A percentile compares a stretch with the other conserved stretches of the same genome.
Conservation (phyloP, 495 filamentous ascomycete species). For the Saxophila tyrrhenica region DNA sequence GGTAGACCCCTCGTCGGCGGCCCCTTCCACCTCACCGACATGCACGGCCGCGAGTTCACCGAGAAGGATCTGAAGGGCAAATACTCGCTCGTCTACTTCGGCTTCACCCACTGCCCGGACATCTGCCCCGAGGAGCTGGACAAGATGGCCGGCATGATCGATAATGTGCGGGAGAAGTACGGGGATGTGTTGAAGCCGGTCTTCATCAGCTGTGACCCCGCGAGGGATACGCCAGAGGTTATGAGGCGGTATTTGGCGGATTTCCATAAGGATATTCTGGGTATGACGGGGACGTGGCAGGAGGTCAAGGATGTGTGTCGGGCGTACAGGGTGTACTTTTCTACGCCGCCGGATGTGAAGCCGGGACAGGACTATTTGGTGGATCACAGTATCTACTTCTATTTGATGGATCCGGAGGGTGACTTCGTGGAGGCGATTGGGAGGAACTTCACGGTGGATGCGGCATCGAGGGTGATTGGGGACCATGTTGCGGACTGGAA, state of each 20-base stretch:
- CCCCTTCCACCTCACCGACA: constrained; percentile 67
- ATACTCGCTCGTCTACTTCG: constrained; percentile 82
- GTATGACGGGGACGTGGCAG: constrained; percentile 85
- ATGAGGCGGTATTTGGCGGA: constrained; percentile 76
- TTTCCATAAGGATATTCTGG: constrained; percentile 81
- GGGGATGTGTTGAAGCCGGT: constrained; percentile 55
- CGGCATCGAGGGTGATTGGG: constrained; percentile 70
- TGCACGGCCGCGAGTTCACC: constrained; percentile 63
- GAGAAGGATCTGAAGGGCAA: constrained; percentile 73
- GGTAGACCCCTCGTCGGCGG: constrained; percentile 90
- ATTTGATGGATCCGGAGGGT: constrained; percentile 95
- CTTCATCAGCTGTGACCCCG: constrained; percentile 94
- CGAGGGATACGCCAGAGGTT: constrained; percentile 73
- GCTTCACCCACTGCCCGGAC: constrained; percentile 96
- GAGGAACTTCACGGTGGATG: constrained; percentile 79
- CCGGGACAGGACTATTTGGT: constrained; percentile 94
- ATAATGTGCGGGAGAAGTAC: constrained; percentile 50
- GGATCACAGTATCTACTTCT: constrained; percentile 98
- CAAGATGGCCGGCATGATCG: constrained; percentile 92
- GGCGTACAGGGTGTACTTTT: constrained; percentile 93
- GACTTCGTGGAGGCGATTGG: constrained; percentile 98
- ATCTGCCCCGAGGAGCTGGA: constrained; percentile 98
- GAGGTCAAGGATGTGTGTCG: constrained; percentile 87
- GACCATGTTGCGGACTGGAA: constrained; percentile 89
- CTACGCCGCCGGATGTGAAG: constrained; percentile 75